Evolutionary conservation across 2,329 filamentous ascomycete genomes (phyloP), one percentile per base, ranked within the genome.

Genomic region (Phoma herbarum): DNA sequence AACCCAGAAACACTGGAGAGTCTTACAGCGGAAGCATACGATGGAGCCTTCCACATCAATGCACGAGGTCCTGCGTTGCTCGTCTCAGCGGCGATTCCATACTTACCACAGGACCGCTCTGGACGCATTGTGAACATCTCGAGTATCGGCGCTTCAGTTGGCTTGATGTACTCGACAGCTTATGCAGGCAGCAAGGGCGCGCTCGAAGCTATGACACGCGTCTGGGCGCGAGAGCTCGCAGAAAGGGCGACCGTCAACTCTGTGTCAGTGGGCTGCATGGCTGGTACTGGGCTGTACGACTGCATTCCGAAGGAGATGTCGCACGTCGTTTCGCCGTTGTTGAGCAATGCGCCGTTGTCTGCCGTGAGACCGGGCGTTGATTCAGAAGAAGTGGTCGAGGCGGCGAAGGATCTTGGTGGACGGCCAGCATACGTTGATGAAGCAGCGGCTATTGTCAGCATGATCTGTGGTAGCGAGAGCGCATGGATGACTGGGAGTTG

Each of bases 121-220:
- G 46, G 33, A 20, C 31, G 46, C 9, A 49, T 49, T 3, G 33
- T 39, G 6, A 18, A 28, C 8, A 39, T 49, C 22, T 39, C 46
- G 3, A 39, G 31, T 14, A 49, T 39, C 5, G 33, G 46, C 14
- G 18, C 35, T 11, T 37, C 33, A 1, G 23, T 39, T 11, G 46
- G 16, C 8, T 20, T 39, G 16, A n/a, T 37, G 37, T 51, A 51
- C n/a, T 41, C 48, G 9, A 42, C 48, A 2, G 37, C 37, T 7
- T 51, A 51, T 18, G 48, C 48, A 14, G 48, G 25, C 25, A 50
- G 33, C 33, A 50, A 50, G 25, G 47, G 22, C 5, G 25, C 47
- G 14, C 47, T 50, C 16, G 47, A 50, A 41, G 47, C 35, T n/a
- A 41, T 41, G 47, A 41, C 47, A 12, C 20, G 35, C 7, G 33